phyloP scores from a whole-genome alignment of 768 basidiomycete genomes.

The Neoboletus subvelutipes region DNA sequence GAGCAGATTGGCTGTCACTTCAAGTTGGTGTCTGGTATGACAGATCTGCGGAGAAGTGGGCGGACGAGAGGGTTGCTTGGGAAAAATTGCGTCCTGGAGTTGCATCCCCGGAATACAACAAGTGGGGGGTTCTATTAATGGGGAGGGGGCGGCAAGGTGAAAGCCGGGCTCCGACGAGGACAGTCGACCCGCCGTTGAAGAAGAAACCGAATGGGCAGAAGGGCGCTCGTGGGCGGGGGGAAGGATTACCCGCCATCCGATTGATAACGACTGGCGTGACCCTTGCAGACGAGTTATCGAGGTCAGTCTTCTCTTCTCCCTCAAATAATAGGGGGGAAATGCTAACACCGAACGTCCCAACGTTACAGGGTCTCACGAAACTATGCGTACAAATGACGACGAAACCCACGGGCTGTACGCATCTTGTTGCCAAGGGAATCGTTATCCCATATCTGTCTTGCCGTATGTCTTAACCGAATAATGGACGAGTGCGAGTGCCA shows the following conservation, averaged over 20 bases:
- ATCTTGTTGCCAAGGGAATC: constrained; percentile 67
- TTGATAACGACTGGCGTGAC: constrained; percentile 69
- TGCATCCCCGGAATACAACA: no score
- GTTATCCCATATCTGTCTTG: constrained; percentile 66
- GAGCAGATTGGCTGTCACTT: no score
- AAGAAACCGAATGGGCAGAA: constrained; percentile 9
- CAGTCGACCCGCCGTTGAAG: not conserved
- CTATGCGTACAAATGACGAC: constrained; percentile 66
- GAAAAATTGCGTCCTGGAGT: no score
- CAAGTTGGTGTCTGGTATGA: no score
- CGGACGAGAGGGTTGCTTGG: no score
- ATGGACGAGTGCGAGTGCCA: constrained; percentile 67
- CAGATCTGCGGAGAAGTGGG: no score
- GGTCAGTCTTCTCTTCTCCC: constrained; percentile 36
- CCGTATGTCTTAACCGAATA: constrained; percentile 61
- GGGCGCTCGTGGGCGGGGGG: constrained; percentile 1
- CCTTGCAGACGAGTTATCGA: constrained; percentile 58
- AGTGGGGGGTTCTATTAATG: no score
- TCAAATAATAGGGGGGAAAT: not conserved
- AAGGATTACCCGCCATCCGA: constrained; percentile 30
- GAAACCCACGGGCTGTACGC: constrained; percentile 69
- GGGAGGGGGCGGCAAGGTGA: constrained; percentile 13
- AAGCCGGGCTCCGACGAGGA: constrained; percentile 10
- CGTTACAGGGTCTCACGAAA: constrained; percentile 55
- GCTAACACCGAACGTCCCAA: not conserved